These are phyloP conservation scores for Penicillium sp. DNA, from an alignment of 2,329 filamentous ascomycete species.

Conservation along the genomic window DNA sequence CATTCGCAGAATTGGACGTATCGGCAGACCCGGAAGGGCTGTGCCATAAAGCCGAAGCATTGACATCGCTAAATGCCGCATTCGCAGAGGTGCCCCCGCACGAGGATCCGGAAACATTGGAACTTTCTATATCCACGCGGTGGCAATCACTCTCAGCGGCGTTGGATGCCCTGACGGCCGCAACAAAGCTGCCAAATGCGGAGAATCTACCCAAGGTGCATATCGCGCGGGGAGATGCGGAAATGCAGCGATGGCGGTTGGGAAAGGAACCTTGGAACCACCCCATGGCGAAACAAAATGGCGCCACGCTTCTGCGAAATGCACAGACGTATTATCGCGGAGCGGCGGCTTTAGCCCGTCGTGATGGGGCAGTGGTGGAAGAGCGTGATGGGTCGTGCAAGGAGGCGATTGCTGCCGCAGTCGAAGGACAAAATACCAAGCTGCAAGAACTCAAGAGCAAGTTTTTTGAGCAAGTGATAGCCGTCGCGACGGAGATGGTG, in stretches of 20 bases:
- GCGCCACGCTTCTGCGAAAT: slow-evolving; percentile 56
- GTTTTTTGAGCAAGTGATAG: slow-evolving; percentile 43
- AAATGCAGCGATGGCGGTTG: slow-evolving; percentile 59
- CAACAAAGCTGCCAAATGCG: slow-evolving; percentile 55
- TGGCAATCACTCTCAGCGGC: slow-evolving; percentile 61
- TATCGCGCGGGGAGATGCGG: slow-evolving; percentile 58
- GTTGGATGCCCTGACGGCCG: slow-evolving; percentile 54
- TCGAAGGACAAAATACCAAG: slow-evolving; percentile 46
- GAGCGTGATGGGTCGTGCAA: slow-evolving; percentile 52
- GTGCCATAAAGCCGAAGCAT: slow-evolving; percentile 61
- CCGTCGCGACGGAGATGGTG: slow-evolving; percentile 55
- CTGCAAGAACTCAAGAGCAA: slow-evolving; percentile 43
- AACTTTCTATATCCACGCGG: slow-evolving; percentile 39
- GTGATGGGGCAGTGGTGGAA: slow-evolving; percentile 49
- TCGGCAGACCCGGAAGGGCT: slow-evolving; percentile 53
- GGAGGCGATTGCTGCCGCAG: slow-evolving; percentile 52
- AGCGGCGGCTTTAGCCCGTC: slow-evolving; percentile 47
- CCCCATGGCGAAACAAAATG: slow-evolving; percentile 49
- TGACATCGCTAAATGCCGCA: slow-evolving; percentile 58
- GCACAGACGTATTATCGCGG: slow-evolving; percentile 63
- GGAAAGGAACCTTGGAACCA: slow-evolving; percentile 51
- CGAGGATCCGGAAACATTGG: slow-evolving; percentile 34
- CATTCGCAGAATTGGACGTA: slow-evolving; percentile 48
- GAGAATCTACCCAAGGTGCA: slow-evolving; percentile 59
- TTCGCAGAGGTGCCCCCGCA: slow-evolving; percentile 41